A percentile compares a stretch with the other conserved stretches of the same genome.
These are phyloP conservation scores for Albifimbria verrucaria DNA, from an alignment of 2,329 filamentous ascomycete species.

Conservation along the genomic window DNA sequence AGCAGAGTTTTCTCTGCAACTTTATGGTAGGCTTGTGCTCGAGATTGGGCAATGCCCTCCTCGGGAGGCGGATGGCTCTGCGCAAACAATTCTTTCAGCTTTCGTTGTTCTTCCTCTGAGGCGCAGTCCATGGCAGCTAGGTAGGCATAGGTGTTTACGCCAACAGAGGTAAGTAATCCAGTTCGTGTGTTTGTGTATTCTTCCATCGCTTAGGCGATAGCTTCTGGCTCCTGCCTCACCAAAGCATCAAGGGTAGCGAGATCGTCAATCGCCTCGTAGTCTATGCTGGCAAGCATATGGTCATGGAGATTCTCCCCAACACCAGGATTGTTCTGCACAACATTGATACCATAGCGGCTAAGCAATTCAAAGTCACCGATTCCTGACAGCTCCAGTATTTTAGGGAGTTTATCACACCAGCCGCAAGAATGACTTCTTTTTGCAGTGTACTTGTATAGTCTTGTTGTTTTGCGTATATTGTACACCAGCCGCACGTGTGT, in stretches of 20 bases:
- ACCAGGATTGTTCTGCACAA: not conserved
- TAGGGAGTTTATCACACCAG: conserved; percentile 10
- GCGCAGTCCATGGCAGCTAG: not conserved
- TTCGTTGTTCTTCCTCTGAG: not conserved
- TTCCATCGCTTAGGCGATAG: conserved; percentile 1
- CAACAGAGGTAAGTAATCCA: not conserved
- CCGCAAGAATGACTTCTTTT: conserved; percentile 6
- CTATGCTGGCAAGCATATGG: not conserved
- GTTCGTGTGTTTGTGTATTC: not conserved
- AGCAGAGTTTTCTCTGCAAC: not conserved
- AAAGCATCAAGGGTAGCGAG: not conserved
- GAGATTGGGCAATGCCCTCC: not conserved
- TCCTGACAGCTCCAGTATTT: conserved; percentile 28
- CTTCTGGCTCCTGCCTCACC: conserved; percentile 1
- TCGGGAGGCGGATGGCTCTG: not conserved
- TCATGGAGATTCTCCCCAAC: not conserved
- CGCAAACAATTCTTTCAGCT: not conserved
- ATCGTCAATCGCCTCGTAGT: not conserved
- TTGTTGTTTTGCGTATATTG: conserved; percentile 2
- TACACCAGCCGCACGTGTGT: not conserved
- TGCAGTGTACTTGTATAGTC: not conserved
- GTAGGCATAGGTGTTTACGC: conserved; percentile 1
- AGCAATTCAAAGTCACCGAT: conserved; percentile 27
- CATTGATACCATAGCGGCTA: conserved; percentile 1
- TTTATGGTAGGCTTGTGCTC: not conserved